A percentile compares a stretch with the other conserved stretches of the same genome.
Conservation (phyloP, 805 yeast genomes). For the Starmerella etchellsii region DNA sequence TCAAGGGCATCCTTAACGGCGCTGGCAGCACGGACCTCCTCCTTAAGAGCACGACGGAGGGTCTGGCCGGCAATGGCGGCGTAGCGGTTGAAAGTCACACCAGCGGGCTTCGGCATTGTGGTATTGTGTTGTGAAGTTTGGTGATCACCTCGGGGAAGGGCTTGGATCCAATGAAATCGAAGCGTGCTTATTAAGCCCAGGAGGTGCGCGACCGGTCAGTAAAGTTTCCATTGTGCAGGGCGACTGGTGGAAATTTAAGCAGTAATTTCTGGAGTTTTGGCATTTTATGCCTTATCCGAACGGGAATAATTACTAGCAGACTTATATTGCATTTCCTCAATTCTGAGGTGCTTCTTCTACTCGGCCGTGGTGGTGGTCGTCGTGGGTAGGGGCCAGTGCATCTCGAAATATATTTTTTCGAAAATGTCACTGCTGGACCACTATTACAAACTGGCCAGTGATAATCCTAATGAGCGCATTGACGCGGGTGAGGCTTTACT, state of each 20-base stretch:
- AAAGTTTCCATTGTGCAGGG: too few relatives aligned
- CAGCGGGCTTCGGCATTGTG: conserved; percentile 23
- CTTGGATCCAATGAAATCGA: conserved; percentile 4
- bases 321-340: too few relatives aligned
- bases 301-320: too few relatives aligned
- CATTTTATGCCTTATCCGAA: too few relatives aligned
- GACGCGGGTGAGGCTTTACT: conserved; percentile 56
- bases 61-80: conserved; percentile 82
- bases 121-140: background rate
- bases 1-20: conserved; percentile 61
- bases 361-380: too few relatives aligned
- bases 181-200: too few relatives aligned
- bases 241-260: too few relatives aligned
- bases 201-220: too few relatives aligned
- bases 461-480: conserved; percentile 57
- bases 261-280: too few relatives aligned
- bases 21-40: conserved; percentile 63
- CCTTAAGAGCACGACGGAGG: conserved; percentile 76
- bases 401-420: too few relatives aligned
- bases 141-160: background rate
- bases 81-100: conserved; percentile 63
- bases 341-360: too few relatives aligned
- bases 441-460: conserved; percentile 67
- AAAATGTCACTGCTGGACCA: conserved; percentile 37
- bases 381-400: too few relatives aligned